phyloP scores from a whole-genome alignment of 1,139 yeast genomes.

The Magnusiomyces suaveolens region DNA sequence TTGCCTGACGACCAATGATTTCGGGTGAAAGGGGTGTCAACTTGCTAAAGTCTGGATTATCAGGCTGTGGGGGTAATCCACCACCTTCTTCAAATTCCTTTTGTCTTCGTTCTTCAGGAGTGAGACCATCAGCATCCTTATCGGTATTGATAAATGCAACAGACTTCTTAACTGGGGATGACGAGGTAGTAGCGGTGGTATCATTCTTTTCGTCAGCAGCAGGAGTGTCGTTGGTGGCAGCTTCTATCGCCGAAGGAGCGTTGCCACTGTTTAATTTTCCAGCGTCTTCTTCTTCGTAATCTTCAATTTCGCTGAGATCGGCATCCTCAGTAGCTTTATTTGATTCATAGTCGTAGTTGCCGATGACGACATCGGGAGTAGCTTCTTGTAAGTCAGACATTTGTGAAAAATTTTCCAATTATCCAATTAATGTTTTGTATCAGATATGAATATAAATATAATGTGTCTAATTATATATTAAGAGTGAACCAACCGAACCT shows the following conservation, averaged over 20 bases:
- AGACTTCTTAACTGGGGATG: slow-evolving; percentile 45
- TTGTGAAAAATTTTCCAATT: no score
- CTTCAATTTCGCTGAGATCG: slow-evolving; percentile 44
- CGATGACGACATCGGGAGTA: slow-evolving; percentile 76
- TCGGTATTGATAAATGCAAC: slow-evolving; percentile 70
- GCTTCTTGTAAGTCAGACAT: slow-evolving; percentile 66
- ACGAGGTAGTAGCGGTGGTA: slow-evolving; percentile 27
- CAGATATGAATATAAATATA: no score
- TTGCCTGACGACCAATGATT: slow-evolving; percentile 96
- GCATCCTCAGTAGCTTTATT: slow-evolving; percentile 37
- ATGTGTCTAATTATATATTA: no score
- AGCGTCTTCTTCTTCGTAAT: slow-evolving; percentile 32
- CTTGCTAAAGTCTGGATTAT: slow-evolving; percentile 65
- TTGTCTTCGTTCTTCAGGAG: slow-evolving; percentile 56
- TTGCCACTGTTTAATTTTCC: not conserved
- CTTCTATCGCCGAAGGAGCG: slow-evolving; percentile 19
- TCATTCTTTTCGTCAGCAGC: not conserved
- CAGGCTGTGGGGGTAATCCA: slow-evolving; percentile 94
- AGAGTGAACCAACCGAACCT: no score
- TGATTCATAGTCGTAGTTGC: slow-evolving; percentile 48
- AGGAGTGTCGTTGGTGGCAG: slow-evolving; percentile 18
- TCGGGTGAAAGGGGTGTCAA: slow-evolving; percentile 87
- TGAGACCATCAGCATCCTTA: slow-evolving; percentile 35
- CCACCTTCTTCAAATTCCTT: slow-evolving; percentile 96
- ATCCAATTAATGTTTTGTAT: no score